Conservation (phyloP, 2,329 filamentous ascomycete species). For the Lecanosticta acicola region DNA sequence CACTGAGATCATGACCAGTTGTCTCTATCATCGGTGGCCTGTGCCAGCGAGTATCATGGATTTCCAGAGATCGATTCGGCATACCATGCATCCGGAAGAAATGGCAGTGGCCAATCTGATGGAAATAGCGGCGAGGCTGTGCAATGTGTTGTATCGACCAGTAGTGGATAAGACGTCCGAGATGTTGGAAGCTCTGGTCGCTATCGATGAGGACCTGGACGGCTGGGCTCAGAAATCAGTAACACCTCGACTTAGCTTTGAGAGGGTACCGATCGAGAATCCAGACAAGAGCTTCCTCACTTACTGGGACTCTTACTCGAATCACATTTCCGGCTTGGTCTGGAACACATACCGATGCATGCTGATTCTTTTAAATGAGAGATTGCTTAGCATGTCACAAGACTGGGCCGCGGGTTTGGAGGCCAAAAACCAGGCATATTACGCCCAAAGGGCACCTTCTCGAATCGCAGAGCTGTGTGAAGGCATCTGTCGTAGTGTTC, state of each 20-base stretch:
- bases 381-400: conserved; percentile 7
- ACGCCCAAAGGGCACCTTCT: neutral
- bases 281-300: conserved; percentile 2
- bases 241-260: neutral
- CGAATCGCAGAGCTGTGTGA: conserved; percentile 3
- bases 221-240: conserved; percentile 3
- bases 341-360: conserved; percentile 8
- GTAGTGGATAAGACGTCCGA: neutral
- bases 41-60: conserved; percentile 1
- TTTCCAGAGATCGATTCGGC: neutral
- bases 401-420: too few species aligned
- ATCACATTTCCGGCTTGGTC: conserved; percentile 8
- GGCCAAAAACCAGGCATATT: neutral
- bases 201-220: conserved; percentile 6
- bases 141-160: conserved; percentile 3
- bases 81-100: conserved; percentile 8
- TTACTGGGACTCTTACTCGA: conserved; percentile 8
- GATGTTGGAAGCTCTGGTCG: neutral
- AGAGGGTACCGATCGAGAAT: conserved; percentile 1
- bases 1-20: conserved; percentile 1
- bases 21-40: conserved; percentile 1
- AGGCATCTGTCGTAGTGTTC: conserved; percentile 9
- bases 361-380: conserved; percentile 9
- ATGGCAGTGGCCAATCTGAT: conserved; percentile 4
- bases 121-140: conserved; percentile 3